Base-by-base conservation (phyloP, 306 rosid species). In the Prunus armeniaca region DNA sequence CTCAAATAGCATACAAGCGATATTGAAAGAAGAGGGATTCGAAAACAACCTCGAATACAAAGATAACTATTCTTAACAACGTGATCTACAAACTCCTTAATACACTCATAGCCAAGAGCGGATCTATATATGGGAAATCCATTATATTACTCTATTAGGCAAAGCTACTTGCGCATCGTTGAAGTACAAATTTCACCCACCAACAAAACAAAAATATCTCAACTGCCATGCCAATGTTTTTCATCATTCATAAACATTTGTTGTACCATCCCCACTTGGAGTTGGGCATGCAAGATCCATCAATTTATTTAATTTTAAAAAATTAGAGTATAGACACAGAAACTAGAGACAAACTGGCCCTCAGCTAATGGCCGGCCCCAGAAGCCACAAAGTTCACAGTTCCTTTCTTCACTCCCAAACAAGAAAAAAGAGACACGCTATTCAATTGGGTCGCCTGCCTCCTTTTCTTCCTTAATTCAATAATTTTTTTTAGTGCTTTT, bases 351-450 rank as follows among this genome's bases (percentile, higher is more conserved):
- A 78, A 77, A 67, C 71, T 41, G 60, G 68, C 45, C 51, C 67
- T 63, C 67, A 30, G 55, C 30, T 61, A 60, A 73, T 81, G 83
- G 84, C 71, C 76, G 75, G 67, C 76, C 79, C 69, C 76, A 78
- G 78, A 82, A 41, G 52, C 15, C 67, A 58, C 55, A 57, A 20
- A 13, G 20, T 60, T n/a, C 45, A 12, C 74, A 62, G 76, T 64
- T 75, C 70, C 67, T 81, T 79, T 80, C 82, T 79, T 67, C 80
- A 41, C 82, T 81, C 84, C 74, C 81, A 78, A 86, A 80, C 83
- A 68, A 77, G 78, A 6, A 67, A 83, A 80, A 79, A 65, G 76
- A 12, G 69, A 78, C 85, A 65, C 68, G 19, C 69, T 65, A 19
- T 65, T 38, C 80, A 76, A 38, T 55, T 67, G 77, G 77, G 58